Evolutionary conservation across 176 grass and related monocot species (phyloP).

Genomic region (Aegilops umbellulata): DNA sequence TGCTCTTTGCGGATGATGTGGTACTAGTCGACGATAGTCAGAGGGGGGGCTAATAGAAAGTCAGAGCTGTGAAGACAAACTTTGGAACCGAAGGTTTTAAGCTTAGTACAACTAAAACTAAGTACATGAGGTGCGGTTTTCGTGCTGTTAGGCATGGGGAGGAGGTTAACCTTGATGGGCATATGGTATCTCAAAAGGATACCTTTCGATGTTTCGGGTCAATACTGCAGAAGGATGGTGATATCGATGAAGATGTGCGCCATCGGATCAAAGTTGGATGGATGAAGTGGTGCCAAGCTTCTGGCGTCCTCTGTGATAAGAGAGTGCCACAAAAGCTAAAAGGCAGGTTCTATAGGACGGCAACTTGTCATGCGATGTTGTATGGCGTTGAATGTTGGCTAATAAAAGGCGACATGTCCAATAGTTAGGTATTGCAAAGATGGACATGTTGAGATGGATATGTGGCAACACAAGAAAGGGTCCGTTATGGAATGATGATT

Average conservation of each 20-base stretch:
- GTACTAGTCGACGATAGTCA: no score
- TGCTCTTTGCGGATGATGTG: no score
- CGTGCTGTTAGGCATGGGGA: not conserved
- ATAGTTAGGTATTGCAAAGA: not conserved
- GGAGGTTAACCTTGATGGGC: not conserved
- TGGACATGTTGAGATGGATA: not conserved
- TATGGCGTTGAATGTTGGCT: not conserved
- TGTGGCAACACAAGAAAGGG: not conserved
- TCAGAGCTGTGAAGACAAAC: not conserved
- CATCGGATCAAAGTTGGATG: no score
- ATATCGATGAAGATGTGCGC: not conserved
- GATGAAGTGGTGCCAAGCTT: no score
- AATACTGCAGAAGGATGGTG: not conserved
- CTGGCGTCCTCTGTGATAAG: no score
- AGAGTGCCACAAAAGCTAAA: no score
- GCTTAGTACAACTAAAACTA: not conserved
- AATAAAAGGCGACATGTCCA: not conserved
- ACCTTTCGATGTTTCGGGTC: not conserved
- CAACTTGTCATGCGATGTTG: not conserved
- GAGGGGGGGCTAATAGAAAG: no score
- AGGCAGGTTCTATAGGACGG: no score
- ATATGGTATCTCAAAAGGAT: not conserved
- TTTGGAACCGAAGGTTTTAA: not conserved
- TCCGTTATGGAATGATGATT: not conserved
- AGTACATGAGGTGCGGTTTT: not conserved